Evolutionary conservation across 2,329 filamentous ascomycete species (phyloP).

Genomic region (Laburnicola sp.): DNA sequence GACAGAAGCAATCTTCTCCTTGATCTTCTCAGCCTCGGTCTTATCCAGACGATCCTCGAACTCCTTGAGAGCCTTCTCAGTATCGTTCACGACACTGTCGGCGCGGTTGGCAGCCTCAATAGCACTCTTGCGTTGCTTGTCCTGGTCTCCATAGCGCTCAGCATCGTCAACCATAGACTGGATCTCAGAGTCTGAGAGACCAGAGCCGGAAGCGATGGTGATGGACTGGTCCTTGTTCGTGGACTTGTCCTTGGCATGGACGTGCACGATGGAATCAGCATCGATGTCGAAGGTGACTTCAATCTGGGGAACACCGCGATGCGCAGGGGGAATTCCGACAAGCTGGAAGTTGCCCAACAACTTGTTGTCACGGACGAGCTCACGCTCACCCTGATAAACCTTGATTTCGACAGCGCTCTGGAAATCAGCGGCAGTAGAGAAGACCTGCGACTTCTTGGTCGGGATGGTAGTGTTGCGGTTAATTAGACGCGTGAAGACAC

Average conservation of each 20-base stretch:
- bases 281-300: constrained; percentile 99
- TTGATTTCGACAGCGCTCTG: constrained; percentile 99
- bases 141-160: constrained; percentile 90
- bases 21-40: constrained; percentile 87
- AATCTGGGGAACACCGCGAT: constrained; percentile 93
- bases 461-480: constrained; percentile 99
- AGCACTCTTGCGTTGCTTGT: constrained; percentile 94
- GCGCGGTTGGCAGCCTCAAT: constrained; percentile 98
- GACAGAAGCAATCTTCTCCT: constrained; percentile 85
- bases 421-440: constrained; percentile 97
- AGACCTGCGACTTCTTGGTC: constrained; percentile 98
- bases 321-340: constrained; percentile 92
- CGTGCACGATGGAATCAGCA: constrained; percentile 95
- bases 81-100: constrained; percentile 94
- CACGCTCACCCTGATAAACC: constrained; percentile 99
- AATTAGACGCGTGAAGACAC: constrained; percentile 97
- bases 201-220: constrained; percentile 96
- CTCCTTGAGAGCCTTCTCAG: constrained; percentile 97
- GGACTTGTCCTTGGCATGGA: constrained; percentile 98
- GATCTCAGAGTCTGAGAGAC: constrained; percentile 93
- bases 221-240: constrained; percentile 99
- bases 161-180: constrained; percentile 97
- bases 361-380: constrained; percentile 98
- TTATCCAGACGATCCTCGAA: constrained; percentile 96
- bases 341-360: constrained; percentile 99